Percentiles rank a stretch among this genome's conserved stretches.
Evolutionary conservation across 2,329 filamentous ascomycete species (phyloP).

Genomic region (Monilinia aucupariae): DNA sequence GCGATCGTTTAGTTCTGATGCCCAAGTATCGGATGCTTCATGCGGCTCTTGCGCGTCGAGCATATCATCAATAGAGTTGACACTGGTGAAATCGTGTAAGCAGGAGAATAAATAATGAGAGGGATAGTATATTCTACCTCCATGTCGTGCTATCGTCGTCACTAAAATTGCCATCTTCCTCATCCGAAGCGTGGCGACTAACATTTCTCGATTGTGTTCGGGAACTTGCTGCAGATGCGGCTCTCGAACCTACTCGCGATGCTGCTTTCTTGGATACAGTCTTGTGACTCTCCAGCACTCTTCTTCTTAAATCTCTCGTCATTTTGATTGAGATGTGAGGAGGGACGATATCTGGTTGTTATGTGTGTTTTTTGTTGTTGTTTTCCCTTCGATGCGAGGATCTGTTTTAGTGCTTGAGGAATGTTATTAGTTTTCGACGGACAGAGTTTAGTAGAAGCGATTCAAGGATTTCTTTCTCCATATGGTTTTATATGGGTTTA

Average conservation of each 20-base stretch:
- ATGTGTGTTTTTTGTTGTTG: neutral
- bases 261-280: conserved; percentile 53
- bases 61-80: conserved; percentile 32
- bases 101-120: neutral
- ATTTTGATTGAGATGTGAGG: neutral
- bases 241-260: conserved; percentile 43
- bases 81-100: conserved; percentile 6
- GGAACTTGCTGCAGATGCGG: conserved; percentile 45
- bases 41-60: conserved; percentile 43
- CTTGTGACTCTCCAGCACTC: conserved; percentile 53
- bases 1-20: conserved; percentile 50
- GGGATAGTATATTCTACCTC: conserved; percentile 38
- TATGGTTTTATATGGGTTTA: too few relatives aligned
- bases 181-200: conserved; percentile 48
- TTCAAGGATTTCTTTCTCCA: too few relatives aligned
- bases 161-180: conserved; percentile 47
- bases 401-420: too few relatives aligned
- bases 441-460: too few relatives aligned
- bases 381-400: neutral
- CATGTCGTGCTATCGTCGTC: conserved; percentile 46
- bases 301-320: conserved; percentile 41
- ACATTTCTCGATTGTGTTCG: conserved; percentile 43
- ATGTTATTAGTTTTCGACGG: too few relatives aligned
- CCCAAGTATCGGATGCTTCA: conserved; percentile 44
- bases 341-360: neutral